These are phyloP conservation scores for Termitomyces sp. DNA, from an alignment of 768 basidiomycete genomes.

Conservation along the genomic window DNA sequence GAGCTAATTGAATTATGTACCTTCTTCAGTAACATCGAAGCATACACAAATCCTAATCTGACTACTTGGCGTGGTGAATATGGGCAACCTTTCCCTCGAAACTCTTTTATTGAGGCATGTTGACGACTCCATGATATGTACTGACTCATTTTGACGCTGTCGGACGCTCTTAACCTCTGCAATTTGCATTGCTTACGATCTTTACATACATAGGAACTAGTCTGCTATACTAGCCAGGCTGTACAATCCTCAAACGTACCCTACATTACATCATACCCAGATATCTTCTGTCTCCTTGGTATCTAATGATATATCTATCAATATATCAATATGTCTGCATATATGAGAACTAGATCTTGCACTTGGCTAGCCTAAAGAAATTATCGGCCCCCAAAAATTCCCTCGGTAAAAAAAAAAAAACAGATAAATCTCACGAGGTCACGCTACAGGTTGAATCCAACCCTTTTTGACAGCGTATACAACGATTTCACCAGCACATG, in stretches of 20 bases:
- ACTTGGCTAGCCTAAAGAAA: not conserved
- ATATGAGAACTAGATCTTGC: not conserved
- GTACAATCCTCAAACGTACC: conserved; percentile 1
- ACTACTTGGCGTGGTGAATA: conserved; percentile 41
- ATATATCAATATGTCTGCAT: not conserved
- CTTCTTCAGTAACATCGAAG: conserved; percentile 40
- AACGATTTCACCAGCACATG: conserved; percentile 58
- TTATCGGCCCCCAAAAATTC: not conserved
- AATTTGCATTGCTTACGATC: not conserved
- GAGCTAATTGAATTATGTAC: not conserved
- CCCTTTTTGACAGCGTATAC: conserved; percentile 54
- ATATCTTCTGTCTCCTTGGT: not conserved
- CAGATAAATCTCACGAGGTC: not conserved
- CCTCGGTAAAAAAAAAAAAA: not conserved
- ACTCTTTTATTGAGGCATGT: conserved; percentile 33
- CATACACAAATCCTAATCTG: conserved; percentile 63
- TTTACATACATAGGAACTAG: conserved; percentile 1
- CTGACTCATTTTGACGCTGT: not conserved
- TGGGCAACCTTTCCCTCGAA: conserved; percentile 51
- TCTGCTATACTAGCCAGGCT: conserved; percentile 1
- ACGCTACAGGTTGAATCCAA: conserved; percentile 44
- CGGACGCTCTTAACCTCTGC: not conserved
- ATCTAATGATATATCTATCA: not conserved
- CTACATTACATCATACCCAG: not conserved
- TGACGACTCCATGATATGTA: conserved; percentile 3